Percentiles rank a stretch among this genome's conserved stretches.
These are phyloP conservation scores for Bauhinia variegata DNA, from an alignment of 306 rosid species.

Conservation along the genomic window DNA sequence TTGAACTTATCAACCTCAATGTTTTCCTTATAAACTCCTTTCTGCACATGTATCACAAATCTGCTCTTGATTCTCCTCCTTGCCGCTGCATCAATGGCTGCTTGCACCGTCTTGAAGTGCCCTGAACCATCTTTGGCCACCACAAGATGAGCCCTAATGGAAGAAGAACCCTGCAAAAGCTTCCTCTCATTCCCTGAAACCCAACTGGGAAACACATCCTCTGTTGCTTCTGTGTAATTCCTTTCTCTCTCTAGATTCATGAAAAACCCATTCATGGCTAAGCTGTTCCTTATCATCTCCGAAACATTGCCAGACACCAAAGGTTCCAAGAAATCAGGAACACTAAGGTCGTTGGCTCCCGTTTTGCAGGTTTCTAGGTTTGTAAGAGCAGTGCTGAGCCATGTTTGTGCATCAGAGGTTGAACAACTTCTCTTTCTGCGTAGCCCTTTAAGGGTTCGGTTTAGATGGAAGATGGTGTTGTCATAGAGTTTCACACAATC, in stretches of 20 bases:
- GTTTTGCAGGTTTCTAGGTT: slow-evolving; percentile 60
- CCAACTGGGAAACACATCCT: slow-evolving; percentile 60
- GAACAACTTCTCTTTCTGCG: slow-evolving; percentile 39
- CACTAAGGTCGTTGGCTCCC: slow-evolving; percentile 57
- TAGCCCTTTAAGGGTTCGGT: slow-evolving; percentile 57
- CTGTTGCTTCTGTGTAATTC: neutral
- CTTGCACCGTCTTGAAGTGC: slow-evolving; percentile 64
- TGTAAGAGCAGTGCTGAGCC: slow-evolving; percentile 93
- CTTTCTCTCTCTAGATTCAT: slow-evolving; percentile 16
- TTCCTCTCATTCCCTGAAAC: slow-evolving; percentile 51
- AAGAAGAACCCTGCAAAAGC: slow-evolving; percentile 42
- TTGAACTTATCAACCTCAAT: slow-evolving; percentile 62
- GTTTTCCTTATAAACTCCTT: slow-evolving; percentile 78
- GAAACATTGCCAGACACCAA: slow-evolving; percentile 52
- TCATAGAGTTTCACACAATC: slow-evolving; percentile 72
- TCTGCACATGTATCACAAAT: slow-evolving; percentile 68
- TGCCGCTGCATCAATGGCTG: slow-evolving; percentile 66
- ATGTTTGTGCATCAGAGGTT: slow-evolving; percentile 74
- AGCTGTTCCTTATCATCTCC: slow-evolving; percentile 67
- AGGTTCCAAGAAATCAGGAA: slow-evolving; percentile 44
- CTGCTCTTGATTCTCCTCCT: slow-evolving; percentile 50
- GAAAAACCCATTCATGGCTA: slow-evolving; percentile 60
- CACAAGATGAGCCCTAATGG: slow-evolving; percentile 52
- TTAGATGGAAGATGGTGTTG: slow-evolving; percentile 61
- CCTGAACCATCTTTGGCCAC: slow-evolving; percentile 94